Evolutionary conservation across 345 rosid species (phyloP), one percentile per base, ranked within the genome.

Genomic region (Iberis pinnata): DNA sequence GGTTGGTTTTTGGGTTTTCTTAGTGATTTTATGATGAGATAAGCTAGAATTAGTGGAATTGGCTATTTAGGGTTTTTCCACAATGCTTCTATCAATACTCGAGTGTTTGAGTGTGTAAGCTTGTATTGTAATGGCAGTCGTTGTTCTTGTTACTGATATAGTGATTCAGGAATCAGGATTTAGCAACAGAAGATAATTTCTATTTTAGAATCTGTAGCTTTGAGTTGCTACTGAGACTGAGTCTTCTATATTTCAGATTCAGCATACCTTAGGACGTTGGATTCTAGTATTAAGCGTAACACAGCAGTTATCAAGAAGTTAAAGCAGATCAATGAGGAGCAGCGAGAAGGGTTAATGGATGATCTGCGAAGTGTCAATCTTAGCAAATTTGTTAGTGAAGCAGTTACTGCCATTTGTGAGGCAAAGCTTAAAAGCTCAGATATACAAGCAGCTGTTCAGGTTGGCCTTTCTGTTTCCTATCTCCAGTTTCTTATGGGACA

Each of bases 391-490:
- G 99, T 92, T 22, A 88, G 94, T 66, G 97, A 90, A 75, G 96
- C 92, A 9, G 98, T 90, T 52, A 73, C 89, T 31, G 82, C 95
- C 50, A 87, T 87, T 53, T 93, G 95, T 77, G 99, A 93, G 60
- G 97, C 95, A 57, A 92, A 88, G 74, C 97, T 83, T 64, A 83
- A 76, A 75, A 73, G 80, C 70, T 77, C 94, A 8, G 99, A 93
- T 67, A 83, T 88, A 62, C 99, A 79, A 71, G 94, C 97, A 32
- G 97, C 95, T 40, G 87, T 80, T 61, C 97, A 93, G 94, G 97
- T 86, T 63, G 41, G 26, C 52, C 56, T 68, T 49, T 15, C 36
- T 48, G 22, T 44, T 56, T 50, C 49, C 38, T 53, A 3, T 44
- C 24, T 53, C 10, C 33, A 32, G n/a, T 44, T 43, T 53, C 12